Conservation (phyloP, 345 rosid species). For the Citrus medica region DNA sequence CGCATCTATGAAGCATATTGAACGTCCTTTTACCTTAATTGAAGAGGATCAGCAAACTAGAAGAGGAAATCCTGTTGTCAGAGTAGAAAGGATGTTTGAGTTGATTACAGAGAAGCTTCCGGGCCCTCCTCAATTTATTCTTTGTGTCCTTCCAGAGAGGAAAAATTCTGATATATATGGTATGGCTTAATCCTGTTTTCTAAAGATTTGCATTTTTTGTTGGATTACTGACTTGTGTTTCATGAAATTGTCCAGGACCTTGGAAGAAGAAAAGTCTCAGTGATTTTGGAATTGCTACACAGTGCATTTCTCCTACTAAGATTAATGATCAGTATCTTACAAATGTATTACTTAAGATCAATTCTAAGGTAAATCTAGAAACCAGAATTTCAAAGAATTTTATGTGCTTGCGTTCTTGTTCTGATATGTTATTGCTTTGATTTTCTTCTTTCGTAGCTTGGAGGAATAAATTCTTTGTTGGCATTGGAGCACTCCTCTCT, state of each 20-base stretch:
- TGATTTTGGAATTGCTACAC: slow-evolving; percentile 72
- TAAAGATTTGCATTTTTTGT: background rate
- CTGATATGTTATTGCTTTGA: background rate
- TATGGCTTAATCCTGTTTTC: slow-evolving; percentile 23
- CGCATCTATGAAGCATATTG: slow-evolving; percentile 45
- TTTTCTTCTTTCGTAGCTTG: slow-evolving; percentile 50
- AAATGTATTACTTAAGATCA: slow-evolving; percentile 85
- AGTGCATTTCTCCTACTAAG: slow-evolving; percentile 72
- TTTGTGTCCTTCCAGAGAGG: slow-evolving; percentile 77
- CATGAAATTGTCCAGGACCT: slow-evolving; percentile 51
- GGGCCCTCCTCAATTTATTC: slow-evolving; percentile 53
- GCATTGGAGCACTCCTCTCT: slow-evolving; percentile 46
- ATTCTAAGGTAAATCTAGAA: slow-evolving; percentile 61
- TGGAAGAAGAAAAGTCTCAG: slow-evolving; percentile 80
- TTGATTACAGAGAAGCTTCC: slow-evolving; percentile 52
- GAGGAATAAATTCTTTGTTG: slow-evolving; percentile 90
- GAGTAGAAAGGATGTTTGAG: slow-evolving; percentile 82
- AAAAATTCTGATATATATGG: slow-evolving; percentile 86
- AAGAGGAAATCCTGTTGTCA: slow-evolving; percentile 46
- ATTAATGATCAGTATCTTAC: slow-evolving; percentile 81
- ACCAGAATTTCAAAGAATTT: slow-evolving; percentile 5
- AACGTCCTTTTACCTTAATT: slow-evolving; percentile 64
- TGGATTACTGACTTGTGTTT: slow-evolving; percentile 14
- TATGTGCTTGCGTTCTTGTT: background rate
- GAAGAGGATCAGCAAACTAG: slow-evolving; percentile 67